Base-by-base conservation (phyloP, 345 rosid species). In the Cochlearia excelsa region DNA sequence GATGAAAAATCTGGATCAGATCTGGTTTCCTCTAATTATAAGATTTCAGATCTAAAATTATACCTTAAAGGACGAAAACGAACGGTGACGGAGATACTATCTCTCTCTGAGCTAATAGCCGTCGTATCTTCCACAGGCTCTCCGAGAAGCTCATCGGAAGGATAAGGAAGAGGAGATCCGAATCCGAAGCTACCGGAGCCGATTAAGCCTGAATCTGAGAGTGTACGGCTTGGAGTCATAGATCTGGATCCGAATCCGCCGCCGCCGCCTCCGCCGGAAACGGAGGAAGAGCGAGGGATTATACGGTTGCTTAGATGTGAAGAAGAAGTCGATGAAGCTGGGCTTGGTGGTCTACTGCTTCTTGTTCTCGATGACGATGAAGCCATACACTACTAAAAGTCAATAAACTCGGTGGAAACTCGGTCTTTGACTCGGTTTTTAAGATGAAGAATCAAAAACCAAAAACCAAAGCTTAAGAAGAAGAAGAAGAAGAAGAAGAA, bases 31-130 rank as follows among this genome's bases (percentile, higher is more conserved):
- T 16, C 23, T 16, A 16, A 16, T 16, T 16, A 16, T 16, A 16
- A 16, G 23, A 16, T 16, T 16, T 16, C 23, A 16, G 23, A 16
- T 16, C 23, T 16, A 16, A 16, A 16, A 16, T 26, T 8, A 61
- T 79, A 94, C 99, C 95, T 94, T 83, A 94, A 50, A 47, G 99
- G 97, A 59, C 97, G 63, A 69, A 94, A 94, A 57, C 99, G 90
- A 77, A 94, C 86, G 71, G 99, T 90, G 55, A 94, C 99, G 51
- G 95, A 90, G 35, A 94, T 90, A 64, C 96, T 94, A 68, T 94
- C 97, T 7, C 86, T 81, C 51, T 84, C 89, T 8, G 88, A 77
- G 74, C 76, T 80, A 65, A 82, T 64, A 44, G 73, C 70, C 41
- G 3, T 16, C 23, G 23, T 16, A 16, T 70, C 96, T 28, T 70